These are phyloP conservation scores for Inga laurina DNA, from an alignment of 306 rosid species.

Conservation along the genomic window DNA sequence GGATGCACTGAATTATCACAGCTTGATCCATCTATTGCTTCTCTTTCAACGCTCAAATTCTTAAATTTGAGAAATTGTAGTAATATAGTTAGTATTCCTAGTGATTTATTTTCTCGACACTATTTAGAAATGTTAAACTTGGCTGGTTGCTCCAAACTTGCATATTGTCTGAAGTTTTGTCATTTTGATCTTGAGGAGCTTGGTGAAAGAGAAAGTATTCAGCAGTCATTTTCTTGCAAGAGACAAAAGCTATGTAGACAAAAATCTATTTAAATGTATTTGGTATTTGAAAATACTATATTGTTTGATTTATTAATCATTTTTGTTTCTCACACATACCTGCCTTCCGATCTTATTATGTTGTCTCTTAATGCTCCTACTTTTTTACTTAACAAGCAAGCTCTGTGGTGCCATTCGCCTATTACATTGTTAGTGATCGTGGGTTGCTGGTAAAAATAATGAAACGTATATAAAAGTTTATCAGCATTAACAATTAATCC, in stretches of 20 bases:
- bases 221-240: neutral
- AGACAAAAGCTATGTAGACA: neutral
- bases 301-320: too few relatives aligned
- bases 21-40: neutral
- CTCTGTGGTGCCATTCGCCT: too few relatives aligned
- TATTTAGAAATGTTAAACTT: too few relatives aligned
- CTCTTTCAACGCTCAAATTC: neutral
- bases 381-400: too few relatives aligned
- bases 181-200: neutral
- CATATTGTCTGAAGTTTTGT: neutral
- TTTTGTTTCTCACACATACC: too few relatives aligned
- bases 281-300: too few relatives aligned
- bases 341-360: too few relatives aligned
- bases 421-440: too few relatives aligned
- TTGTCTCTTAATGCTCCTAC: too few relatives aligned
- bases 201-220: neutral
- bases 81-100: neutral
- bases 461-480: too few relatives aligned
- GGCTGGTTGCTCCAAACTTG: neutral
- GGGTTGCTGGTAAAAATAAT: too few relatives aligned
- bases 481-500: too few relatives aligned
- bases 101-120: neutral
- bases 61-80: neutral
- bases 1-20: neutral
- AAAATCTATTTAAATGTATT: neutral